Evolutionary conservation across 2,329 filamentous ascomycete genomes (phyloP).

Genomic region (Didymellaceae sp.): DNA sequence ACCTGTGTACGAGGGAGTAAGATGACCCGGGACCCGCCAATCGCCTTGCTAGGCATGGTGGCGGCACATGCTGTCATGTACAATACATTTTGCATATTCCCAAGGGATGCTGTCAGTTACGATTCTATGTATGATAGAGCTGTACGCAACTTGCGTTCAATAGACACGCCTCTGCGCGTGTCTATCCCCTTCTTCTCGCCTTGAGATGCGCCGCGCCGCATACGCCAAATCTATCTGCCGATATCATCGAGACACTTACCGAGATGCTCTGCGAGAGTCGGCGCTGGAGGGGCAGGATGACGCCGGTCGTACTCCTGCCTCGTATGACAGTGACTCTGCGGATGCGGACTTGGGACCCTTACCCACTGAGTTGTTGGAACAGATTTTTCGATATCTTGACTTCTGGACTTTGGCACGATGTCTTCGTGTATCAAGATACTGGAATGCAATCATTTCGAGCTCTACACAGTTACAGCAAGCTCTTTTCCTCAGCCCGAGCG

Average conservation of each 20-base stretch:
- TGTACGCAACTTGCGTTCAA: slow-evolving; percentile 9
- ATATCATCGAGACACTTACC: slow-evolving; percentile 8
- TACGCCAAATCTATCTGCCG: slow-evolving; percentile 16
- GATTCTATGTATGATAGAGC: slow-evolving; percentile 9
- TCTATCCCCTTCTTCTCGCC: slow-evolving; percentile 1
- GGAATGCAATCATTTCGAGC: slow-evolving; percentile 14
- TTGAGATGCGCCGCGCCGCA: slow-evolving; percentile 16
- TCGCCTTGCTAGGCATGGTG: slow-evolving; percentile 11
- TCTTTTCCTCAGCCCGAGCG: slow-evolving; percentile 10
- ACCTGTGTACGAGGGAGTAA: slow-evolving; percentile 7
- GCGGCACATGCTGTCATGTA: slow-evolving; percentile 18
- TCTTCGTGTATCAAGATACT: slow-evolving; percentile 12
- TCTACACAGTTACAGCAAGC: slow-evolving; percentile 14
- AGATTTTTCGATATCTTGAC: slow-evolving; percentile 13
- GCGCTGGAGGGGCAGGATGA: slow-evolving; percentile 11
- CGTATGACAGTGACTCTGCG: slow-evolving; percentile 2
- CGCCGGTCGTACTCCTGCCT: slow-evolving; percentile 8
- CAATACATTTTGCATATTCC: slow-evolving; percentile 8
- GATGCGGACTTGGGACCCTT: slow-evolving; percentile 7
- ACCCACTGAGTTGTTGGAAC: slow-evolving; percentile 13
- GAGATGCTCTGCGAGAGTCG: slow-evolving; percentile 10
- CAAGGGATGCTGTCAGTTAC: not conserved
- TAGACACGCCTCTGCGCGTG: slow-evolving; percentile 17
- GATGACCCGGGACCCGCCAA: slow-evolving; percentile 15
- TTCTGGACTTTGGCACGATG: slow-evolving; percentile 18